These are phyloP conservation scores for Aspergillus melleus DNA, from an alignment of 2,329 filamentous ascomycete species.

Conservation along the genomic window DNA sequence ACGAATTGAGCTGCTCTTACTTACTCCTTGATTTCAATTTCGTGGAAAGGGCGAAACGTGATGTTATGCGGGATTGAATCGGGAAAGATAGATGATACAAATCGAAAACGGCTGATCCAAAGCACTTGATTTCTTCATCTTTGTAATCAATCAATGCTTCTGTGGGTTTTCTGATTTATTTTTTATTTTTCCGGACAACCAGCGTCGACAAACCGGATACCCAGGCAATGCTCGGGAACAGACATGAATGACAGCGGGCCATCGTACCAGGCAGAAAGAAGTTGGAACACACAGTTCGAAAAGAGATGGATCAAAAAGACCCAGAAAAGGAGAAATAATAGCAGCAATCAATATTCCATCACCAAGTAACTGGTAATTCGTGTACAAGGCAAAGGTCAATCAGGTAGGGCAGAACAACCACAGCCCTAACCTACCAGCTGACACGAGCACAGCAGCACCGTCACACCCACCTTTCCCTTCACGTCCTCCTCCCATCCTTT, in stretches of 20 bases:
- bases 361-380: too few relatives aligned
- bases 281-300: too few relatives aligned
- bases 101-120: not conserved
- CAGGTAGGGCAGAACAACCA: not conserved
- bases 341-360: too few relatives aligned
- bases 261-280: too few relatives aligned
- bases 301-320: not conserved
- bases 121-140: not conserved
- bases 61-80: not conserved
- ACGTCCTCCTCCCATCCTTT: not conserved
- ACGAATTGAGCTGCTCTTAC: too few relatives aligned
- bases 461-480: not conserved
- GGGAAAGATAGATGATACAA: not conserved
- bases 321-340: not conserved
- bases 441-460: not conserved
- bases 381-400: not conserved
- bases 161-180: not conserved
- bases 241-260: conserved; percentile 7
- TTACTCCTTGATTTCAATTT: too few relatives aligned
- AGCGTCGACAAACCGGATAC: conserved; percentile 15
- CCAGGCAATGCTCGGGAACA: conserved; percentile 12
- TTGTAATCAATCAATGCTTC: not conserved
- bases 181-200: not conserved
- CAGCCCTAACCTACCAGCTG: not conserved
- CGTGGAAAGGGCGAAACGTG: too few relatives aligned